phyloP scores from a whole-genome alignment of 75 land plant species.

The Isoetes taiwanensis region DNA sequence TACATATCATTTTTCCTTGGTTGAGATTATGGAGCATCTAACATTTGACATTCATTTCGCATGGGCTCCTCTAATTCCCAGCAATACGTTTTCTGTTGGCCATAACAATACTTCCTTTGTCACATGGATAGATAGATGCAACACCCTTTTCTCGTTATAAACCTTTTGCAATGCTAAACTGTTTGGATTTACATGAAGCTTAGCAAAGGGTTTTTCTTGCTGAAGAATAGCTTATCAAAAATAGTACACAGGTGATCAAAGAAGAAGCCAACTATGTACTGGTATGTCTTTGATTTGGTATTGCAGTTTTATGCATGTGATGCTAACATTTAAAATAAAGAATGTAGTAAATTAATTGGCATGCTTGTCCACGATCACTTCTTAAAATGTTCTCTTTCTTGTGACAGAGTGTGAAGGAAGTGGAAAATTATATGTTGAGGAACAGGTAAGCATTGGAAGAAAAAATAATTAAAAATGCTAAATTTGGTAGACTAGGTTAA shows the following conservation, averaged over 20 bases:
- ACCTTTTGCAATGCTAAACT: neutral
- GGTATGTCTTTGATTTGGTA: slow-evolving; percentile 29
- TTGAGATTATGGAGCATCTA: too few species aligned
- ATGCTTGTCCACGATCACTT: neutral
- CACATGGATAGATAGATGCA: too few species aligned
- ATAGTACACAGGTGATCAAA: slow-evolving; percentile 68
- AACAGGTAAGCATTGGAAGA: slow-evolving; percentile 33
- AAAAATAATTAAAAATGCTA: neutral
- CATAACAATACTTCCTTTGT: too few species aligned
- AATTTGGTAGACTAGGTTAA: too few species aligned
- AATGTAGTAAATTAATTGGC: neutral
- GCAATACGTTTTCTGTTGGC: too few species aligned
- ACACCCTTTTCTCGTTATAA: neutral
- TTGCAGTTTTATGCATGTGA: neutral
- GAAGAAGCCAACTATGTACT: slow-evolving; percentile 58
- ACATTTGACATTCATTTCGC: too few species aligned
- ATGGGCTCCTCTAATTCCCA: too few species aligned
- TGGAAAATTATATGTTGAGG: slow-evolving; percentile 83
- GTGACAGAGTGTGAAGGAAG: slow-evolving; percentile 84
- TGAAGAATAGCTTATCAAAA: slow-evolving; percentile 44
- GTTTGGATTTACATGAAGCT: neutral
- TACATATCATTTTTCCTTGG: too few species aligned
- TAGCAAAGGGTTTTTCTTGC: neutral
- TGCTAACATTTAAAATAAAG: neutral
- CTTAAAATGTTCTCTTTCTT: neutral